Evolutionary conservation across 164 flowering plant genomes (phyloP), one percentile per base, ranked within the genome.

Genomic region (Magnolia kwangsiensis): DNA sequence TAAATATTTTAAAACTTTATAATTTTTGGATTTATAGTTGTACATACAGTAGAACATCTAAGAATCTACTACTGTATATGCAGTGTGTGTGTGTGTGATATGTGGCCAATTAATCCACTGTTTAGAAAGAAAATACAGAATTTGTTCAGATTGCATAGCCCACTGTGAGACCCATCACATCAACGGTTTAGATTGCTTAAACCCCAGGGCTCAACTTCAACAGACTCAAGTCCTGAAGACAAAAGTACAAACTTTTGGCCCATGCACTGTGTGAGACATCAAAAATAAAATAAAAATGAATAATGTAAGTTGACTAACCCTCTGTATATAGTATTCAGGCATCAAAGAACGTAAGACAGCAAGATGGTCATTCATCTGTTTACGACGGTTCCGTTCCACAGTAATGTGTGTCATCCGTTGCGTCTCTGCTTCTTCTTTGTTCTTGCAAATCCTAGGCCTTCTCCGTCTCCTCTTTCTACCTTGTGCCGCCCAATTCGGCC

Each of bases 361-460:
- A 13, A 94, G 90, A 76, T 94, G 94, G 61, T 92, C 92, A 67
- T 92, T 94, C 97, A 95, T 95, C 77, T 89, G 97, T 81, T 86
- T 90, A 11, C 98, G 81, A 2, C 98, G 86, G 75, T 95, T 95
- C 67, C 98, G 85, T 67, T 95, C 98, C 0, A 95, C 96, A 2
- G 87, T 83, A 84, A 95, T 95, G 89, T 95, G 98, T 14, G 96
- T 91, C 97, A 95, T 88, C 80, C 98, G 87, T 79, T 95, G 97
- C 1, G 88, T 90, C 83, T 95, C 97, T 23, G 91, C 92, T 70
- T 91, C 94, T 63, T 95, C 94, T 68, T 88, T 88, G 82, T 87
- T 92, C 89, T 88, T 90, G 71, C 91, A 86, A 8, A 83, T 85
- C 79, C 89, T 89, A 1, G 91, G 78, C 82, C 84, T 82, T 76